Evolutionary conservation across 1,284 basidiomycete genomes (phyloP).

Genomic region (Cutaneotrichosporon cyanovorans): DNA sequence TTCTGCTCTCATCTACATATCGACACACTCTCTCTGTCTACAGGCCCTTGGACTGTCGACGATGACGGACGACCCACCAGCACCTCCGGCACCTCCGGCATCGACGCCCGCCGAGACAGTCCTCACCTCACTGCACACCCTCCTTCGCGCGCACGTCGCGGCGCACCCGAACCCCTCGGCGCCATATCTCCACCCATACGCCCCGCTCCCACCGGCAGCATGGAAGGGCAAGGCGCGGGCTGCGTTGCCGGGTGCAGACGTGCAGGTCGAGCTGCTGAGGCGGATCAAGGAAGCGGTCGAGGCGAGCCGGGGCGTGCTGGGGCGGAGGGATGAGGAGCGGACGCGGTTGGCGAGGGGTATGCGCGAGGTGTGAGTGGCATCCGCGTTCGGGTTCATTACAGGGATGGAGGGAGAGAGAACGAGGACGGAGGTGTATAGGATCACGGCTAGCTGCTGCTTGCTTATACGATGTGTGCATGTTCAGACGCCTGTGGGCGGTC

Average conservation of each 20-base stretch:
- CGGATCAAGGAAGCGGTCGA: conserved; percentile 30
- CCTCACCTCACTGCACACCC: conserved; percentile 19
- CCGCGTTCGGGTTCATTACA: too few species aligned
- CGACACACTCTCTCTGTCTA: too few species aligned
- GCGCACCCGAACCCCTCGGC: conserved; percentile 14
- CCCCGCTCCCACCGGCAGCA: conserved; percentile 13
- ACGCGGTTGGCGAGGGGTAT: conserved; percentile 14
- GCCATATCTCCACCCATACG: conserved; percentile 27
- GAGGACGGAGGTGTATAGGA: too few species aligned
- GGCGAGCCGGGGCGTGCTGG: conserved; percentile 12
- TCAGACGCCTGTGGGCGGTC: too few species aligned
- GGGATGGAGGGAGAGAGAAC: too few species aligned
- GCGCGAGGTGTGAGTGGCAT: conserved; percentile 16
- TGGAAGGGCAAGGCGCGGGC: conserved; percentile 17
- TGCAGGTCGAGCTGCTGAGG: conserved; percentile 19
- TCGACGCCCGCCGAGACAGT: conserved; percentile 12
- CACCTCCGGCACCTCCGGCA: too few species aligned
- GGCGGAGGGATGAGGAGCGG: conserved; percentile 9
- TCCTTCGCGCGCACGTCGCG: conserved; percentile 18
- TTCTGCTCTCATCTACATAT: too few species aligned
- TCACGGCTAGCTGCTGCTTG: too few species aligned
- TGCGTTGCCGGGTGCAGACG: conserved; percentile 10
- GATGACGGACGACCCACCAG: too few species aligned
- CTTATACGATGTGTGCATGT: too few species aligned
- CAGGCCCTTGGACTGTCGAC: too few species aligned